Percentiles rank a stretch among this genome's conserved stretches.
Evolutionary conservation across 495 filamentous ascomycete species (phyloP).

Genomic region (Aspergillus kassunensis): DNA sequence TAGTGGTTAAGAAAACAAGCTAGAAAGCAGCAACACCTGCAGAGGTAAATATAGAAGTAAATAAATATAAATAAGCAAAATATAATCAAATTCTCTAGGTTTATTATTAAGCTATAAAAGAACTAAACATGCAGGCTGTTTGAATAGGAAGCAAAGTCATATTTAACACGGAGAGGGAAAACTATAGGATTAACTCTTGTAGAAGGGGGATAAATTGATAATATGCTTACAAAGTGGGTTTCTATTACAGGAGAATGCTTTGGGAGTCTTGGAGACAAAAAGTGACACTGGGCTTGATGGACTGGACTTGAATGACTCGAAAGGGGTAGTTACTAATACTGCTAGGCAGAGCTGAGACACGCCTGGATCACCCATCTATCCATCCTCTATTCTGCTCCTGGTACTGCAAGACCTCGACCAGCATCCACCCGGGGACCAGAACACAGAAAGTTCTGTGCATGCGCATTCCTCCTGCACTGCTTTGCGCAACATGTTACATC

Average conservation of each 20-base stretch:
- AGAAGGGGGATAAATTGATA: constrained; percentile 36
- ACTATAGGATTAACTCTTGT: constrained; percentile 23
- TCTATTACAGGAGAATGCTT: constrained; percentile 39
- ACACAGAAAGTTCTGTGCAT: not conserved
- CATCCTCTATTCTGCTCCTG: not conserved
- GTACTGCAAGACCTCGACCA: not conserved
- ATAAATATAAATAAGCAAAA: constrained; percentile 19
- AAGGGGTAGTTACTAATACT: not conserved
- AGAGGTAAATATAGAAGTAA: not conserved
- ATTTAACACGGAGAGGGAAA: constrained; percentile 27
- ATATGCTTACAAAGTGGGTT: too few species aligned
- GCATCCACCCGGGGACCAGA: not conserved
- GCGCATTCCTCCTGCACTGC: constrained; percentile 6
- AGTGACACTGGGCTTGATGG: constrained; percentile 19
- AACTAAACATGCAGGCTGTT: constrained; percentile 58
- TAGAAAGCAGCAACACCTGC: not conserved
- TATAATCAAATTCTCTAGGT: constrained; percentile 37
- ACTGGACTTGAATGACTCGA: constrained; percentile 4
- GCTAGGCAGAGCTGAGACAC: constrained; percentile 1
- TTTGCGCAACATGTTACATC: too few species aligned
- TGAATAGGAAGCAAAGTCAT: constrained; percentile 46
- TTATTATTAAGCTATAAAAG: constrained; percentile 50
- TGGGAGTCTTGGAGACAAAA: constrained; percentile 40
- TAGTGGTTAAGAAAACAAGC: constrained; percentile 28
- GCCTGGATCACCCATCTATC: not conserved